A percentile compares a stretch with the other conserved stretches of the same genome.
These are phyloP conservation scores for Alliaria petiolata DNA, from an alignment of 345 rosid species.

Conservation along the genomic window DNA sequence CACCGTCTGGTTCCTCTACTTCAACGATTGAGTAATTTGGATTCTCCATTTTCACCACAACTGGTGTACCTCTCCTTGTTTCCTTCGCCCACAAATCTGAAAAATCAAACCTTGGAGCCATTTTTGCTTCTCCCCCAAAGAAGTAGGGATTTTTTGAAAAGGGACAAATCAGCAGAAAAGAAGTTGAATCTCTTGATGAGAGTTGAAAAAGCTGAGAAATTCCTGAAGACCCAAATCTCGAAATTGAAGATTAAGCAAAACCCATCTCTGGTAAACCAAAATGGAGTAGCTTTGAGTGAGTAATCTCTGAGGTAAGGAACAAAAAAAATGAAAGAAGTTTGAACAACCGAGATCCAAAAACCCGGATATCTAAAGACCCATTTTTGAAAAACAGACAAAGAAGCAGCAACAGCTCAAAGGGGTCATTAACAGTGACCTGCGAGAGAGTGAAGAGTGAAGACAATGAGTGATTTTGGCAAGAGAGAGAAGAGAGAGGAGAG, in stretches of 20 bases:
- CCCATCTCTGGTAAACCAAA: conserved; percentile 8
- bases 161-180: neutral
- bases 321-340: neutral
- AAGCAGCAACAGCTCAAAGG: conserved; percentile 34
- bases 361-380: conserved; percentile 33
- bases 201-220: conserved; percentile 1
- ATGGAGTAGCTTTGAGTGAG: conserved; percentile 16
- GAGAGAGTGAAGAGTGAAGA: conserved; percentile 42
- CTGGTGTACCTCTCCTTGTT: conserved; percentile 63
- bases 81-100: conserved; percentile 63
- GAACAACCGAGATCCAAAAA: conserved; percentile 48
- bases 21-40: conserved; percentile 78
- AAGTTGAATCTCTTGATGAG: neutral
- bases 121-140: conserved; percentile 11
- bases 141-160: neutral
- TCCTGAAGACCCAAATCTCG: conserved; percentile 1
- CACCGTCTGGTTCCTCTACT: conserved; percentile 73
- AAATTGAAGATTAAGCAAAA: conserved; percentile 23
- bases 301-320: neutral
- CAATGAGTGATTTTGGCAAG: conserved; percentile 23
- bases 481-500: conserved; percentile 12
- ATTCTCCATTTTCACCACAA: conserved; percentile 83
- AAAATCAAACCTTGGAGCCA: conserved; percentile 68
- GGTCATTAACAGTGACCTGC: conserved; percentile 28
- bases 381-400: conserved; percentile 29